Evolutionary conservation across 1,284 basidiomycete species (phyloP).

Genomic region (Ganoderma lingzhi): DNA sequence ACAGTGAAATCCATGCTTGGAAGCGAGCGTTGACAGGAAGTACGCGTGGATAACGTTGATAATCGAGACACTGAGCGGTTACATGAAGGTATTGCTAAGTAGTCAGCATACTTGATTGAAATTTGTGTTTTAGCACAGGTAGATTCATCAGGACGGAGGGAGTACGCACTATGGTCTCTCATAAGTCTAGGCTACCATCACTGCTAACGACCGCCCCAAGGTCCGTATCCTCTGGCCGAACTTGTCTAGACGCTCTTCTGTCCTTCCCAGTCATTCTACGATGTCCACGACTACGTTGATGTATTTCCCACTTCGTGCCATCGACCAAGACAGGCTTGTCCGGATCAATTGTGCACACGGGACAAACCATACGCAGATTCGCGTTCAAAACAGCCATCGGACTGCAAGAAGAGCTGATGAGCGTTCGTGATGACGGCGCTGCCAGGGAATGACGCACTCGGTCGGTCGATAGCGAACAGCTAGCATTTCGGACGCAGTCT

Average conservation of each 20-base stretch:
- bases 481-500: constrained; percentile 61
- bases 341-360: constrained; percentile 71
- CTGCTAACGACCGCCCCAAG: neutral
- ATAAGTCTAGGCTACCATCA: neutral
- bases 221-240: neutral
- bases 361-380: constrained; percentile 70
- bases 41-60: neutral
- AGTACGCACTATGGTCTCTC: neutral
- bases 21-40: neutral
- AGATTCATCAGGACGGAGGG: neutral
- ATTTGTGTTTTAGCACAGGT: neutral
- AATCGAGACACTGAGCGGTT: neutral
- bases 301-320: constrained; percentile 70
- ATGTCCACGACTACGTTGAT: constrained; percentile 70
- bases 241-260: neutral
- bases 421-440: constrained; percentile 13
- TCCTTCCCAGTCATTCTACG: constrained; percentile 37
- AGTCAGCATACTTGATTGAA: neutral
- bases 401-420: constrained; percentile 44
- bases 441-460: constrained; percentile 48
- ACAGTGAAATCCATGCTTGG: neutral
- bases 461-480: constrained; percentile 51
- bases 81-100: neutral
- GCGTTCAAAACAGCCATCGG: constrained; percentile 65
- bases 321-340: constrained; percentile 79